phyloP scores from a whole-genome alignment of 768 basidiomycete species.

The Calocybe cyanea region DNA sequence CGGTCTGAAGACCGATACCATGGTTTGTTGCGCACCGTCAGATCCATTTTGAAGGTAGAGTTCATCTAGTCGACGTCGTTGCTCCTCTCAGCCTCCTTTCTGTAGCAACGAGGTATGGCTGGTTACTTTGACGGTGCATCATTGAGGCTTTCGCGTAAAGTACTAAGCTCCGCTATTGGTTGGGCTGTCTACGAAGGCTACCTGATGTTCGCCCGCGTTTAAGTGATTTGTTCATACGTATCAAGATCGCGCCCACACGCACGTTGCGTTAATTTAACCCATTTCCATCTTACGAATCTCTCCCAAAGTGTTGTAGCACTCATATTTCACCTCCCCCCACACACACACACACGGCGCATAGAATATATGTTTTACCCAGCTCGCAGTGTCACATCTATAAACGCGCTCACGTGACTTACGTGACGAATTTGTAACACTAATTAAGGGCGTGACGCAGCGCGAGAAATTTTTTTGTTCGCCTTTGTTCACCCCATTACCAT shows the following conservation, averaged over 20 bases:
- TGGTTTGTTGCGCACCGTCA: conserved; percentile 60
- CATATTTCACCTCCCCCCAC: too few species aligned
- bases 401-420: conserved; percentile 26
- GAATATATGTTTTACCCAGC: too few species aligned
- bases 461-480: conserved; percentile 23
- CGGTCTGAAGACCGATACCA: conserved; percentile 74
- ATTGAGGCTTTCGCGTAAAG: conserved; percentile 80
- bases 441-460: conserved; percentile 25
- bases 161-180: conserved; percentile 83
- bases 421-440: conserved; percentile 25
- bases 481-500: conserved; percentile 19
- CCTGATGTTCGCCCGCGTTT: conserved; percentile 52
- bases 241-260: background rate
- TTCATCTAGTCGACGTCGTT: background rate
- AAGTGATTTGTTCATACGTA: background rate
- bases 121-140: conserved; percentile 89
- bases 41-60: conserved; percentile 67
- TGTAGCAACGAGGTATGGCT: conserved; percentile 69
- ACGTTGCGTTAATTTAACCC: too few species aligned
- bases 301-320: too few species aligned
- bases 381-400: background rate
- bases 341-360: too few species aligned
- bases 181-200: conserved; percentile 90
- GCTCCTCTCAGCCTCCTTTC: background rate
- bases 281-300: too few species aligned